A percentile compares a stretch with the other conserved stretches of the same genome.
phyloP scores from a whole-genome alignment of 192 early-diverging fungal species.

The Rhizophagus prolifer region DNA sequence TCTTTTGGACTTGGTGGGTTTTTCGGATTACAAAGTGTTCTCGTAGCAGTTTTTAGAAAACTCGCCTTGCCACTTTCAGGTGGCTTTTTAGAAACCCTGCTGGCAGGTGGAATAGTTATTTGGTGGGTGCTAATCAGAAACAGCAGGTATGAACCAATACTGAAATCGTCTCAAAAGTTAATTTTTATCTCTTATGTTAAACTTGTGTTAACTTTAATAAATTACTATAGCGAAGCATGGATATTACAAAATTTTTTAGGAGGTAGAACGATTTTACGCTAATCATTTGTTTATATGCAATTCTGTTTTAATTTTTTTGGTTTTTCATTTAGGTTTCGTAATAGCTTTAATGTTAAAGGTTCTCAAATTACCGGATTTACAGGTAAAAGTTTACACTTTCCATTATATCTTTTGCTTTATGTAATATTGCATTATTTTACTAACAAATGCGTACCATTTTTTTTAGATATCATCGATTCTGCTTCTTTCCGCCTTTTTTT shows the following conservation, averaged over 20 bases:
- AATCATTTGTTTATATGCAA: neutral
- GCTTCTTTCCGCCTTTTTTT: conserved; percentile 38
- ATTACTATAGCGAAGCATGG: conserved; percentile 33
- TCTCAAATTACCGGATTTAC: conserved; percentile 32
- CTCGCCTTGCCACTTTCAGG: conserved; percentile 26
- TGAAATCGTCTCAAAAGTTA: neutral
- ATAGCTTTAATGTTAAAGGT: conserved; percentile 39
- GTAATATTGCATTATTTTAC: neutral
- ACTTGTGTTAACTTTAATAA: neutral
- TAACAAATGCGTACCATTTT: neutral
- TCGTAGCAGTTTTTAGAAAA: conserved; percentile 29
- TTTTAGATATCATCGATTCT: conserved; percentile 39
- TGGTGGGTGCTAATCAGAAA: conserved; percentile 39
- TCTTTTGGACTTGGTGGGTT: conserved; percentile 42
- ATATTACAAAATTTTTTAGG: conserved; percentile 44
- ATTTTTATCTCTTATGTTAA: neutral
- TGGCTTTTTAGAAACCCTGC: conserved; percentile 22
- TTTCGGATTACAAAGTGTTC: conserved; percentile 38
- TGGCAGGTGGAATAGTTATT: conserved; percentile 32
- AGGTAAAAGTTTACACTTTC: neutral
- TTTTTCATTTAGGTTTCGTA: conserved; percentile 29
- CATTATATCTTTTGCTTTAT: neutral
- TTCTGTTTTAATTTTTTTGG: neutral
- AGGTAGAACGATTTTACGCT: conserved; percentile 24
- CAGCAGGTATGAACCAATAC: conserved; percentile 25